A percentile compares a stretch with the other conserved stretches of the same genome.
These are phyloP conservation scores for Termitomyces sp. DNA, from an alignment of 768 basidiomycete species.

Conservation along the genomic window DNA sequence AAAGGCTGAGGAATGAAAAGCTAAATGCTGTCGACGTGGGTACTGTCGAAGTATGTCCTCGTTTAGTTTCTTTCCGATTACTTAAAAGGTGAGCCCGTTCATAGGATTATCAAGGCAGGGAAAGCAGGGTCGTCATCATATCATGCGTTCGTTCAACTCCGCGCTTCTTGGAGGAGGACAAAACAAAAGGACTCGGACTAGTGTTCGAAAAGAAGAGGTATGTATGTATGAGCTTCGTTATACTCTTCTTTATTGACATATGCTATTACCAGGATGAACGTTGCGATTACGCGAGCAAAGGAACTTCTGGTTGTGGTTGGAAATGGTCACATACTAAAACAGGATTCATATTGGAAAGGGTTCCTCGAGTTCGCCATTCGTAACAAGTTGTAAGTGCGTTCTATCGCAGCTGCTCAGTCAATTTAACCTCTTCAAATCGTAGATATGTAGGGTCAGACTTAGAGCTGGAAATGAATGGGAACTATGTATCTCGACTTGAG, in stretches of 20 bases:
- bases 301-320: slow-evolving; percentile 49
- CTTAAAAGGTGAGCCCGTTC: neutral
- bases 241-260: neutral
- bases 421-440: neutral
- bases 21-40: slow-evolving; percentile 45
- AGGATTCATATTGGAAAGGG: slow-evolving; percentile 48
- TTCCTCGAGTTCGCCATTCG: slow-evolving; percentile 45
- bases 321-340: slow-evolving; percentile 36
- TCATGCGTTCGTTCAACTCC: slow-evolving; percentile 44
- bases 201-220: slow-evolving; percentile 45
- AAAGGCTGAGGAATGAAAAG: slow-evolving; percentile 36
- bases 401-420: neutral
- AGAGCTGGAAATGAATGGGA: slow-evolving; percentile 41
- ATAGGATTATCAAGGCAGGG: slow-evolving; percentile 49
- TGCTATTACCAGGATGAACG: slow-evolving; percentile 41
- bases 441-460: slow-evolving; percentile 44
- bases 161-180: slow-evolving; percentile 46
- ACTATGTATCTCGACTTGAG: slow-evolving; percentile 47
- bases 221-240: slow-evolving; percentile 19
- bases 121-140: slow-evolving; percentile 46
- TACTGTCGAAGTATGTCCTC: slow-evolving; percentile 39
- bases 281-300: slow-evolving; percentile 51
- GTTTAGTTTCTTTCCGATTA: neutral
- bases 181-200: slow-evolving; percentile 40
- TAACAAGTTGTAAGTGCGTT: slow-evolving; percentile 37